phyloP scores from a whole-genome alignment of 257 asterid genomes.

The Cruciata laevipes region DNA sequence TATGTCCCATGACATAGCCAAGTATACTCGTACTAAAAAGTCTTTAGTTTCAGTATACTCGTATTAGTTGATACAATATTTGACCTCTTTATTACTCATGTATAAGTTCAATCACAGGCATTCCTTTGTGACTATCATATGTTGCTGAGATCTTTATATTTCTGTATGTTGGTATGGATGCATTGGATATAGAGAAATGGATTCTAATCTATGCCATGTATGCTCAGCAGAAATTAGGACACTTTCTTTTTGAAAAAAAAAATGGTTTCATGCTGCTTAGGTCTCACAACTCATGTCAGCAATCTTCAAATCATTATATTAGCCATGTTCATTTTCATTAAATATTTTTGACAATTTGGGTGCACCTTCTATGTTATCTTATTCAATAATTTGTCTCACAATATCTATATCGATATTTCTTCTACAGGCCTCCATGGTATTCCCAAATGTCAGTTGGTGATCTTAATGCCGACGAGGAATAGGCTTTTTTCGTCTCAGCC shows the following conservation, averaged over 20 bases:
- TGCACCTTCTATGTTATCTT: no score
- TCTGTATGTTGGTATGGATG: slow-evolving; percentile 48
- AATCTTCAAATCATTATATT: background rate
- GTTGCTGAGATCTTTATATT: slow-evolving; percentile 39
- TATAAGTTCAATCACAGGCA: slow-evolving; percentile 24
- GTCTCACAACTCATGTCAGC: background rate
- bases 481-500: no score
- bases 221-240: background rate
- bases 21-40: slow-evolving; percentile 15
- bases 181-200: slow-evolving; percentile 44
- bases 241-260: no score
- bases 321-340: background rate
- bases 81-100: background rate
- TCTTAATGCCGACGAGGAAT: no score
- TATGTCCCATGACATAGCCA: slow-evolving; percentile 41
- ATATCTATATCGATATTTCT: no score
- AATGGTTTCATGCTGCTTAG: background rate
- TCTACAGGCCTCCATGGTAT: no score
- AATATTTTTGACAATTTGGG: background rate
- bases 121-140: slow-evolving; percentile 35
- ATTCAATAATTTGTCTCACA: no score
- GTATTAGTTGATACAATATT: background rate
- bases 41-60: background rate
- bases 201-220: slow-evolving; percentile 30
- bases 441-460: no score